Evolutionary conservation across 441 rosid genomes (phyloP), one percentile per base, ranked within the genome.

Genomic region (Jatropha podagrica): DNA sequence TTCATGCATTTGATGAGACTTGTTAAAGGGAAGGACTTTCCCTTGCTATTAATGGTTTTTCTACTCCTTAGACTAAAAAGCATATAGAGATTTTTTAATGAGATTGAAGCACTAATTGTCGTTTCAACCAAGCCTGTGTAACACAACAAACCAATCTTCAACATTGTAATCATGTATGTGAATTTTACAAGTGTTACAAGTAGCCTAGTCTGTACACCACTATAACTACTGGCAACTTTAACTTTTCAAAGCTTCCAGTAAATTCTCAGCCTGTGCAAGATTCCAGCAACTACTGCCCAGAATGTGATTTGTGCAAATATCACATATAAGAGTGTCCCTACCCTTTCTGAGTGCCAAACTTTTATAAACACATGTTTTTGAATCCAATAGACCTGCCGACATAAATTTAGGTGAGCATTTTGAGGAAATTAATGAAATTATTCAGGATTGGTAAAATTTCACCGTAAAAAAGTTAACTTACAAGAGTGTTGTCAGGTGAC

Each of bases 281-380:
- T 78, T 48, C 92, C 92, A 0, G 90, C 68, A 65, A 84, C 80
- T 11, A 85, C 86, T 48, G 84, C 90, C 82, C 90, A 88, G 88
- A 87, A 90, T 32, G 73, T 74, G 71, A 88, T 88, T 76, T 88
- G 88, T 0, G 87, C 89, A 78, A 88, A 88, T 42, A 90, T 79
- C 77, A 88, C 91, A 27, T 90, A 86, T n/a, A 90, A 49, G 38
- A 90, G 84, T 10, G 84, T 87, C 61, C 92, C 92, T 23, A 85
- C 40, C 51, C 81, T 81, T 77, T 81, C 75, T 1, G 89, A 88
- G 26, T 88, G 65, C 95, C 95, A 87, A 18, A 87, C 91, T 59
- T 83, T 75, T 18, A 71, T 72, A 64, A 88, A 90, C 14, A 88
- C 71, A 76, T 87, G 92, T 41, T 84, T 76, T 71, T 86, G 89